Evolutionary conservation across 164 flowering plant genomes (phyloP).

Genomic region (Echeveria elegans): DNA sequence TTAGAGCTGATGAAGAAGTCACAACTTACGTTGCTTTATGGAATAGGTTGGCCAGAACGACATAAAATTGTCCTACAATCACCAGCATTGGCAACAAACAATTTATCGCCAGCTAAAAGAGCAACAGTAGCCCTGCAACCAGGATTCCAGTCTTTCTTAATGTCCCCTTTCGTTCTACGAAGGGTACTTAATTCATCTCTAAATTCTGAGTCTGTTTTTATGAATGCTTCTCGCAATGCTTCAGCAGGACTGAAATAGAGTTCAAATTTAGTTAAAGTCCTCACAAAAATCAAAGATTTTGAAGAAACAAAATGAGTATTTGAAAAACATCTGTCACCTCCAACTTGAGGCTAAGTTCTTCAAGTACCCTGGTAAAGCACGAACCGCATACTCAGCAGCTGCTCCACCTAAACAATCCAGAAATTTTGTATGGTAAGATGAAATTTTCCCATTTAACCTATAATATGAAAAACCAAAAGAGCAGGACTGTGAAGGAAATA

Average conservation of each 20-base stretch:
- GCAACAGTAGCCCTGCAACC: slow-evolving; percentile 80
- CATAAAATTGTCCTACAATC: slow-evolving; percentile 86
- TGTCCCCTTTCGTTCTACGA: slow-evolving; percentile 37
- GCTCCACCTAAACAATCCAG: slow-evolving; percentile 62
- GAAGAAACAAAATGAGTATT: neutral
- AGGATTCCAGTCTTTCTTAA: slow-evolving; percentile 78
- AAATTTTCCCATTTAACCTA: neutral
- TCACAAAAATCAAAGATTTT: neutral
- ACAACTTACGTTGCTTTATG: slow-evolving; percentile 54
- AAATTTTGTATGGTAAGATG: neutral
- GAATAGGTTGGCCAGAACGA: slow-evolving; percentile 48
- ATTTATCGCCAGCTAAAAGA: slow-evolving; percentile 56
- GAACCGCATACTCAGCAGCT: slow-evolving; percentile 90
- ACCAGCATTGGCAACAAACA: slow-evolving; percentile 93
- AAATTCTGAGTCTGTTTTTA: slow-evolving; percentile 65
- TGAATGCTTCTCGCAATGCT: slow-evolving; percentile 63
- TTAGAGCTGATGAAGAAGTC: neutral
- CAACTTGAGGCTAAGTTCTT: slow-evolving; percentile 32
- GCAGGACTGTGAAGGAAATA: neutral
- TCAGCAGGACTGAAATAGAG: slow-evolving; percentile 51
- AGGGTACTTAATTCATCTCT: slow-evolving; percentile 47
- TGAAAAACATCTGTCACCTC: slow-evolving; percentile 27
- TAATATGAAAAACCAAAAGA: neutral
- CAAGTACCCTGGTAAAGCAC: slow-evolving; percentile 66
- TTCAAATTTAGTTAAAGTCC: neutral